Evolutionary conservation across 768 basidiomycete genomes (phyloP), one percentile per base, ranked within the genome.

Genomic region (Nidularia pulvinata): DNA sequence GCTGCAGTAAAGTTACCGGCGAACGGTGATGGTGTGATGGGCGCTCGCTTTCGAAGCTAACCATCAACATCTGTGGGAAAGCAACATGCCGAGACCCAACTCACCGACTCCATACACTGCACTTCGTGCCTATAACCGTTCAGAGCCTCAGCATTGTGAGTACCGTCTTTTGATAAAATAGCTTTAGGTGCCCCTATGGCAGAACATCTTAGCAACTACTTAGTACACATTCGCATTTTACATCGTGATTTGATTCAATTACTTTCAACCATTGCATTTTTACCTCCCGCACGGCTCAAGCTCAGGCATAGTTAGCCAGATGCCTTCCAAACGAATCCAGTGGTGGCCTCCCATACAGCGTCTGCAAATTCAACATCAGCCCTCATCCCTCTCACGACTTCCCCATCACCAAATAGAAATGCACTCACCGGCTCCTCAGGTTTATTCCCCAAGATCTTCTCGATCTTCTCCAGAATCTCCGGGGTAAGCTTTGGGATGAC

Each of bases 401-500:
- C 25, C 25, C 25, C 25, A 25, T 25, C 25, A 37, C 7, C 22
- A 36, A 49, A 10, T 32, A 25, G 19, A 33, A 43, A 48, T 46
- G 49, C 7, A 66, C 75, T 39, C 59, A 81, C 80, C 45, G 69
- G 61, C 16, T 69, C 58, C 36, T 67, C 65, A 10, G 80, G 77
- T 57, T 70, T 75, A 71, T 81, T 87, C 54, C 75, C 78, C 52
- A 93, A 64, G 55, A 92, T 84, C 36, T 67, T 69, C 58, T 93
- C 90, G 55, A 93, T 86, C 71, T 82, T 81, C 50, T 77, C 75
- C 69, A 88, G 61, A 44, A 90, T 69, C 58, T 80, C 82, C 11
- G 81, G 78, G 1, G 87, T 90, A 50, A 93, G 65, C 70, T 89
- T 91, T n/a, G 85, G 84, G 52, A 89, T 68, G 30, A 90, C 74